phyloP scores from a whole-genome alignment of 2,329 filamentous ascomycete species.

The Cytospora schulzeri region DNA sequence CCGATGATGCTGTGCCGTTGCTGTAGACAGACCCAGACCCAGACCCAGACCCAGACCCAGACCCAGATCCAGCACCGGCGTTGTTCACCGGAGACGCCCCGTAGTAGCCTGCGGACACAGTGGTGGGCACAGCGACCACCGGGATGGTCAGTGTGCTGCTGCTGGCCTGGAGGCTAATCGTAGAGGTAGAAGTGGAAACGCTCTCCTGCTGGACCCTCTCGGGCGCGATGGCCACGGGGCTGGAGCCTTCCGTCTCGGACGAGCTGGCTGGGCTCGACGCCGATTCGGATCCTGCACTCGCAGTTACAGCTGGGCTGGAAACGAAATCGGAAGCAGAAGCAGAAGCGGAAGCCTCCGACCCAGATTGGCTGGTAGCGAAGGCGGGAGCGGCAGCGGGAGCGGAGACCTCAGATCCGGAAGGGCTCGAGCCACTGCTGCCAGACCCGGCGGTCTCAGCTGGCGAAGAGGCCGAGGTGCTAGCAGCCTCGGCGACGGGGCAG shows the following conservation, averaged over 20 bases:
- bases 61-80: conserved; percentile 6
- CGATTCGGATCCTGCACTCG: background rate
- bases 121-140: conserved; percentile 19
- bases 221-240: background rate
- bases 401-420: background rate
- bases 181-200: background rate
- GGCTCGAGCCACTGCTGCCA: background rate
- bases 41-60: conserved; percentile 14
- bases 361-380: background rate
- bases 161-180: background rate
- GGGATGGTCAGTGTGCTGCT: conserved; percentile 27
- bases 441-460: conserved; percentile 10
- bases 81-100: conserved; percentile 20
- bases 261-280: conserved; percentile 4
- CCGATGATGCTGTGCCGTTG: conserved; percentile 13
- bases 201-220: conserved; percentile 1
- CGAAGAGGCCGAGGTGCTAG: background rate
- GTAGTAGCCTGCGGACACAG: conserved; percentile 1
- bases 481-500: conserved; percentile 39
- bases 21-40: background rate
- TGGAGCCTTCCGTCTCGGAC: background rate
- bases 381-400: background rate
- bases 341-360: background rate
- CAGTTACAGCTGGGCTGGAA: background rate
- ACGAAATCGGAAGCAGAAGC: background rate